Percentiles rank a stretch among this genome's conserved stretches.
These are phyloP conservation scores for Pichia sp. DNA, from an alignment of 1,139 yeast genomes.

Conservation along the genomic window DNA sequence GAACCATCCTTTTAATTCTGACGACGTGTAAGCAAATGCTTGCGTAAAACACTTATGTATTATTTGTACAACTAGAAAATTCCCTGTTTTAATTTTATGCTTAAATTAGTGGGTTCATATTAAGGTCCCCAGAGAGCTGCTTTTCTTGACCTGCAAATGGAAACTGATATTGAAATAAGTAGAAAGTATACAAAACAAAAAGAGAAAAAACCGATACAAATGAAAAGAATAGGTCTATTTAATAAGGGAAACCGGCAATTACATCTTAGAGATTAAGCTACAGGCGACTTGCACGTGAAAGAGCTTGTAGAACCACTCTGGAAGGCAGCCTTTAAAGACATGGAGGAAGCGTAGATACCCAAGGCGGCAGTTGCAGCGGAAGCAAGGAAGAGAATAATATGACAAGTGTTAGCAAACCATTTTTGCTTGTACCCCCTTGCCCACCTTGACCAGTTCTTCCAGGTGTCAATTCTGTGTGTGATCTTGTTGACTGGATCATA, in stretches of 20 bases:
- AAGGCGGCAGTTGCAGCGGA: constrained; percentile 37
- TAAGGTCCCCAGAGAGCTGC: no score
- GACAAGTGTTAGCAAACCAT: constrained; percentile 26
- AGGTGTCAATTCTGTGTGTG: constrained; percentile 34
- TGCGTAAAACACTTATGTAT: no score
- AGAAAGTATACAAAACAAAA: background rate
- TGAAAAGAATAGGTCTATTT: no score
- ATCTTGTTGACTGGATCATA: constrained; percentile 33
- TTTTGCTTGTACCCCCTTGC: constrained; percentile 16
- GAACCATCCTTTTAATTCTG: no score
- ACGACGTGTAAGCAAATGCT: no score
- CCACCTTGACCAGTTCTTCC: constrained; percentile 36
- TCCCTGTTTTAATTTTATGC: background rate
- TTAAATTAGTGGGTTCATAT: background rate
- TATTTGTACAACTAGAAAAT: background rate
- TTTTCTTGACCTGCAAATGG: background rate
- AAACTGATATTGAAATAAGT: background rate
- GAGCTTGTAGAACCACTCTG: constrained; percentile 21
- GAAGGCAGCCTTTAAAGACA: constrained; percentile 21
- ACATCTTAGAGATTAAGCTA: no score
- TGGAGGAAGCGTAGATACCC: constrained; percentile 35
- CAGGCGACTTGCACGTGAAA: constrained; percentile 19
- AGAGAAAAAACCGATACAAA: no score
- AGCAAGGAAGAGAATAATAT: constrained; percentile 36
- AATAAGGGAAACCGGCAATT: no score